These are phyloP conservation scores for Thermomucor indicae-seudaticae DNA, from an alignment of 371 early-diverging fungal species.

Conservation along the genomic window DNA sequence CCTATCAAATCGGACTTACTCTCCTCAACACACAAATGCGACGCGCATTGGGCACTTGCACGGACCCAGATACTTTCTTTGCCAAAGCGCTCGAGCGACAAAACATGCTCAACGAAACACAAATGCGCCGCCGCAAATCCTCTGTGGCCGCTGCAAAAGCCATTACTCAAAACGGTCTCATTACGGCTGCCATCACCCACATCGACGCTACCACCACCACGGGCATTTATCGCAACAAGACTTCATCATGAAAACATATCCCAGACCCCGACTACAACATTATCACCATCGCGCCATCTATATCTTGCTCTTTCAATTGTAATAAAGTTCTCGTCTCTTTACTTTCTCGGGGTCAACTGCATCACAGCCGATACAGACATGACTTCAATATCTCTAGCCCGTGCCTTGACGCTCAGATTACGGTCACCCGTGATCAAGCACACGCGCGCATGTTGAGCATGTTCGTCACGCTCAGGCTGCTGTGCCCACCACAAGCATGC, in stretches of 20 bases:
- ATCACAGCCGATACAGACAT: conserved; percentile 42
- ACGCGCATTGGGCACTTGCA: conserved; percentile 79
- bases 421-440: conserved; percentile 64
- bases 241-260: no score
- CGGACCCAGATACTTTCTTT: conserved; percentile 71
- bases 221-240: no score
- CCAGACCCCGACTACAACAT: no score
- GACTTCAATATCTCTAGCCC: conserved; percentile 59
- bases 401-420: conserved; percentile 63
- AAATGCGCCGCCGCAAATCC: conserved; percentile 13
- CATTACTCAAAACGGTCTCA: conserved; percentile 22
- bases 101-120: not conserved
- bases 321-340: no score
- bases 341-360: conserved; percentile 24
- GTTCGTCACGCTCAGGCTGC: not conserved
- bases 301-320: no score
- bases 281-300: no score
- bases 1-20: conserved; percentile 78
- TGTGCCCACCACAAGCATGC: conserved; percentile 54
- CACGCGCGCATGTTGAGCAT: conserved; percentile 24
- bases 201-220: not conserved
- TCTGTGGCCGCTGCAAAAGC: conserved; percentile 24
- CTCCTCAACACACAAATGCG: conserved; percentile 69
- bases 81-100: conserved; percentile 15
- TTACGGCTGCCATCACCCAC: conserved; percentile 22